A percentile compares a stretch with the other conserved stretches of the same genome.
Conservation (phyloP, 345 rosid genomes). For the Rhodomyrtus tomentosa region DNA sequence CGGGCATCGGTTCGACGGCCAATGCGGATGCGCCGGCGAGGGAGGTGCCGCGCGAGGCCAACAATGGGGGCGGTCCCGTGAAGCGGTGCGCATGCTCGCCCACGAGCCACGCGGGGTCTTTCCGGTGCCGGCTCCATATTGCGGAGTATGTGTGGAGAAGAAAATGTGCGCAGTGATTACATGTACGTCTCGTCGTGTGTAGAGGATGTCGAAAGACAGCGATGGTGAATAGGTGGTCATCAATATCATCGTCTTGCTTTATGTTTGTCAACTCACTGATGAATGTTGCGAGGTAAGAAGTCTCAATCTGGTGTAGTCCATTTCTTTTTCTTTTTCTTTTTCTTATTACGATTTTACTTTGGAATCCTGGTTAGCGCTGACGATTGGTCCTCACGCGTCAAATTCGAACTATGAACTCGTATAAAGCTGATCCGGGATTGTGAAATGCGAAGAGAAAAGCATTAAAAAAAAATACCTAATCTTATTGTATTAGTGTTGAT, state of each 20-base stretch:
- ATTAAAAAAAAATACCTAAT: too few species aligned
- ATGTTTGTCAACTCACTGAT: not conserved
- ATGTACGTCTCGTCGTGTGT: not conserved
- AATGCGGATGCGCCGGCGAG: not conserved
- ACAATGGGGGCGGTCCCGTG: conserved; percentile 3
- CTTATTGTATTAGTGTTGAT: too few species aligned
- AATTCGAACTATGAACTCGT: not conserved
- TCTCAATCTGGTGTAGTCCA: not conserved
- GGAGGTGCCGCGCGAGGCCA: not conserved
- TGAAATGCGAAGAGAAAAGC: not conserved
- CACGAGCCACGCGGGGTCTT: conserved; percentile 6
- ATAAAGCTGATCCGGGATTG: not conserved
- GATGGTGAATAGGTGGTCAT: not conserved
- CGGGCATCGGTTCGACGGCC: not conserved
- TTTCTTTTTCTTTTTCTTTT: not conserved
- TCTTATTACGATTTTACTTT: too few species aligned
- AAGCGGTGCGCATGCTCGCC: conserved; percentile 10
- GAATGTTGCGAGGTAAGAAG: not conserved
- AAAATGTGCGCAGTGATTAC: not conserved
- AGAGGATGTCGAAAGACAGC: not conserved
- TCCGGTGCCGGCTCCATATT: conserved; percentile 8
- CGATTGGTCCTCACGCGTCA: not conserved
- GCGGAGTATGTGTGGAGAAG: conserved; percentile 7
- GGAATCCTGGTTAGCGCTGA: too few species aligned
- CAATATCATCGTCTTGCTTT: not conserved